Conservation (phyloP, 1,284 basidiomycete species). For the Pascua guehoae region DNA sequence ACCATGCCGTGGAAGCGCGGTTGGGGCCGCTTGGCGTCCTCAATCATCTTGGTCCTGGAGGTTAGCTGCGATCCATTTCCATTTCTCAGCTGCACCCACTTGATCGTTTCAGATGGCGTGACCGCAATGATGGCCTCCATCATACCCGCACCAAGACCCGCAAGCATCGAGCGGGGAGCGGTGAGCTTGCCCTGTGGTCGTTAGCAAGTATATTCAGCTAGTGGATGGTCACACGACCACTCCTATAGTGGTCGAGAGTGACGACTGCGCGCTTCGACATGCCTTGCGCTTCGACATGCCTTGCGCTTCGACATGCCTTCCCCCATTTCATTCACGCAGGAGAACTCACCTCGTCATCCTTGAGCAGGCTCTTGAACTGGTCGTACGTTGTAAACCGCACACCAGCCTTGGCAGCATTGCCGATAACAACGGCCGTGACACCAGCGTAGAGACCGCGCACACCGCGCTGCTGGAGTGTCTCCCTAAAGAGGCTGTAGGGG, state of each 20-base stretch:
- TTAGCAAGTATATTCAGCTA: background rate
- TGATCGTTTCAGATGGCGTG: conserved; percentile 97
- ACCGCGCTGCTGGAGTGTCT: conserved; percentile 69
- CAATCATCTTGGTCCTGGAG: conserved; percentile 90
- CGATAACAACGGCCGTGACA: conserved; percentile 79
- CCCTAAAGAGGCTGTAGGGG: conserved; percentile 64
- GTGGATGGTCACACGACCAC: too few species aligned
- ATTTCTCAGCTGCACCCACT: conserved; percentile 56
- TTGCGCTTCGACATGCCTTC: too few species aligned
- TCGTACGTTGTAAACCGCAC: conserved; percentile 95
- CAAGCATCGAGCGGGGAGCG: conserved; percentile 75
- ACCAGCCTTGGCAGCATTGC: conserved; percentile 86
- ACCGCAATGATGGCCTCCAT: conserved; percentile 92
- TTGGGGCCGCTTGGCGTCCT: conserved; percentile 78
- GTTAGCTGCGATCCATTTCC: background rate
- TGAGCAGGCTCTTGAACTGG: conserved; percentile 79
- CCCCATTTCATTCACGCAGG: background rate
- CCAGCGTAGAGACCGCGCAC: conserved; percentile 77
- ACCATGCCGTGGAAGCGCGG: conserved; percentile 85
- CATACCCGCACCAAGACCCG: conserved; percentile 92
- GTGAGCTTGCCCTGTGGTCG: conserved; percentile 74
- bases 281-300: too few species aligned
- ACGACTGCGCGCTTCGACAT: too few species aligned
- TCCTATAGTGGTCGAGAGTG: too few species aligned
- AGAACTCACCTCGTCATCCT: conserved; percentile 67